Evolutionary conservation across 106 monocot genomes (phyloP).

Genomic region (Acorus gramineus): DNA sequence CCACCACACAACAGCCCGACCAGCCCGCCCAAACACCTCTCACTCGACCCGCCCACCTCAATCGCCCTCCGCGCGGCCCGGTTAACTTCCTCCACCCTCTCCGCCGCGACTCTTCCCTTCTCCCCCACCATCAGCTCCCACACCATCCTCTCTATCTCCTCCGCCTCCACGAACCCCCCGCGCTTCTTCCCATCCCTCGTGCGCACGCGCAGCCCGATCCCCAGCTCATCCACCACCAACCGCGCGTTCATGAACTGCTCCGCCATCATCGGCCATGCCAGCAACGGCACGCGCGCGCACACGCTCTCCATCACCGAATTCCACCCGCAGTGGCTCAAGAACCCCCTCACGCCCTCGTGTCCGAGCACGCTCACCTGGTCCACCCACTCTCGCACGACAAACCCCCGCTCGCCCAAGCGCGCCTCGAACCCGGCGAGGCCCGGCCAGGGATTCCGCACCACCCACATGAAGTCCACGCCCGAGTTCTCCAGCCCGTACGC

Average conservation of each 20-base stretch:
- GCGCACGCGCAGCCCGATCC: slow-evolving; percentile 12
- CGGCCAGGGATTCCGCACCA: background rate
- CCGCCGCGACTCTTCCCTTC: slow-evolving; percentile 8
- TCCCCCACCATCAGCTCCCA: slow-evolving; percentile 16
- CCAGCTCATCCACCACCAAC: slow-evolving; percentile 17
- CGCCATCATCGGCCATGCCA: slow-evolving; percentile 47
- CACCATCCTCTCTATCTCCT: slow-evolving; percentile 7
- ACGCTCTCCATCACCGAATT: slow-evolving; percentile 42
- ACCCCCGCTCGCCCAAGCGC: background rate
- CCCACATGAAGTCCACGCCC: slow-evolving; percentile 21
- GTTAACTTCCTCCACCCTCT: slow-evolving; percentile 4
- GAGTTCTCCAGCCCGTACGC: slow-evolving; percentile 15
- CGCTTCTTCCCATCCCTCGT: slow-evolving; percentile 2
- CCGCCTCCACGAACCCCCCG: slow-evolving; percentile 3
- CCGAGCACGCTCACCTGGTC: slow-evolving; percentile 19
- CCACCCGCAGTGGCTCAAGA: slow-evolving; percentile 33
- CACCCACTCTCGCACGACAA: slow-evolving; percentile 14
- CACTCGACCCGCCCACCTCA: slow-evolving; percentile 10
- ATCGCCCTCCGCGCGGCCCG: slow-evolving; percentile 3
- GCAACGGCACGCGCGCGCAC: slow-evolving; percentile 24
- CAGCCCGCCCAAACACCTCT: too few relatives aligned
- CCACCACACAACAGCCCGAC: too few relatives aligned
- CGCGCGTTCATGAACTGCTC: slow-evolving; percentile 30
- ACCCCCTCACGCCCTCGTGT: slow-evolving; percentile 18
- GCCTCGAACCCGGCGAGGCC: background rate